These are phyloP conservation scores for Helotiales sp. DNA, from an alignment of 2,329 filamentous ascomycete genomes.

Conservation along the genomic window DNA sequence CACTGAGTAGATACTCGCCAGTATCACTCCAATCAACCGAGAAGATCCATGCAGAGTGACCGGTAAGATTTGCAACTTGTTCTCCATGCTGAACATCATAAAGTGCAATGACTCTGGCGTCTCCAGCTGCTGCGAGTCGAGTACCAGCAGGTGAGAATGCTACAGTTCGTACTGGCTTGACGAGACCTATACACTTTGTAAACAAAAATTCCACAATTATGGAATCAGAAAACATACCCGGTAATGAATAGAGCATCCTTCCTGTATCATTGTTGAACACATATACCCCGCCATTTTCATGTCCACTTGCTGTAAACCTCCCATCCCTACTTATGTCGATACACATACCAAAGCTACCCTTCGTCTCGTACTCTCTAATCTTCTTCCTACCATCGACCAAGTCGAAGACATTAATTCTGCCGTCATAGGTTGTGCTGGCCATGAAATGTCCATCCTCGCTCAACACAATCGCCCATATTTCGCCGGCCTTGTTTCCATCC, in stretches of 20 bases:
- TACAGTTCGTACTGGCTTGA: constrained; percentile 82
- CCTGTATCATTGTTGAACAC: constrained; percentile 93
- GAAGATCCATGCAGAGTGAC: constrained; percentile 85
- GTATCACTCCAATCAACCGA: constrained; percentile 91
- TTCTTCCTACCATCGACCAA: constrained; percentile 55
- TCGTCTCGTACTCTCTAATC: constrained; percentile 84
- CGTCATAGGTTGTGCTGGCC: constrained; percentile 85
- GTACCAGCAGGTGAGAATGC: constrained; percentile 85
- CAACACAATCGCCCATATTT: constrained; percentile 85
- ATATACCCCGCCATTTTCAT: constrained; percentile 89
- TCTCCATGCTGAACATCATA: constrained; percentile 93
- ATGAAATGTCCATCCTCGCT: constrained; percentile 82
- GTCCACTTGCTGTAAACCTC: constrained; percentile 83
- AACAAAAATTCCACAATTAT: neutral
- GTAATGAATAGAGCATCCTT: constrained; percentile 80
- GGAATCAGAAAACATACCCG: constrained; percentile 53
- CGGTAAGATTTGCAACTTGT: constrained; percentile 81
- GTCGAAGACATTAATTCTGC: constrained; percentile 88
- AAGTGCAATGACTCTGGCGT: constrained; percentile 83
- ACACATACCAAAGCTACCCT: constrained; percentile 87
- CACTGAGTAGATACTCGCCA: constrained; percentile 87
- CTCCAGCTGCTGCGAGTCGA: constrained; percentile 85
- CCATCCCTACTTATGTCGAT: constrained; percentile 82
- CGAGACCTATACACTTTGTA: constrained; percentile 58
- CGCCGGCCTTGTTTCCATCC: constrained; percentile 61